These are phyloP conservation scores for Atkinsonella hypoxylon DNA, from an alignment of 2,329 filamentous ascomycete species.

Conservation along the genomic window DNA sequence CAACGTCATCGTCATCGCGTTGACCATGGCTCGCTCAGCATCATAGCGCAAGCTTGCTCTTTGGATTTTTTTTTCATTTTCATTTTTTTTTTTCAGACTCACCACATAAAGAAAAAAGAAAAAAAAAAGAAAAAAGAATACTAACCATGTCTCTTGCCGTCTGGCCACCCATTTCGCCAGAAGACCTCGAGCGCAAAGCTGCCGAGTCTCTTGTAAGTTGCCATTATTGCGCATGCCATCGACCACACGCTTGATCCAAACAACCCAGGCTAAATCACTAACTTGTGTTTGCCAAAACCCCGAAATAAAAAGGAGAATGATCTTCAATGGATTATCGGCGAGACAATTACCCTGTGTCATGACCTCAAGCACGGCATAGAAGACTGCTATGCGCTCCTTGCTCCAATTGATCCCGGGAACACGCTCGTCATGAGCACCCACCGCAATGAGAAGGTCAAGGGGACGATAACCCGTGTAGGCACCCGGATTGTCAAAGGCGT, in stretches of 20 bases:
- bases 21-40: too few relatives aligned
- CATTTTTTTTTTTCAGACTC: too few relatives aligned
- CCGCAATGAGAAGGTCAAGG: conserved; percentile 82
- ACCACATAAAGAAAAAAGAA: too few relatives aligned
- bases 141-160: conserved; percentile 51
- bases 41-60: too few relatives aligned
- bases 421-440: conserved; percentile 83
- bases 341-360: conserved; percentile 35
- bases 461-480: conserved; percentile 79
- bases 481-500: conserved; percentile 87
- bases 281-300: too few relatives aligned
- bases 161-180: conserved; percentile 42
- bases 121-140: not conserved
- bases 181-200: conserved; percentile 36
- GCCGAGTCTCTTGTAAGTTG: conserved; percentile 38
- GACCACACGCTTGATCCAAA: too few relatives aligned
- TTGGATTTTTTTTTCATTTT: too few relatives aligned
- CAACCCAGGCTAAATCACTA: too few relatives aligned
- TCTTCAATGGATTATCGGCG: conserved; percentile 40
- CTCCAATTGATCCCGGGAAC: conserved; percentile 71
- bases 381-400: conserved; percentile 79
- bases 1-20: not conserved
- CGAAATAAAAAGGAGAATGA: conserved; percentile 37
- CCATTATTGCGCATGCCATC: too few relatives aligned
- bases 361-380: conserved; percentile 57